Evolutionary conservation across 352 stramenopile genomes (phyloP), one percentile per base, ranked within the genome.

Genomic region (Phytophthora gonapodyides): DNA sequence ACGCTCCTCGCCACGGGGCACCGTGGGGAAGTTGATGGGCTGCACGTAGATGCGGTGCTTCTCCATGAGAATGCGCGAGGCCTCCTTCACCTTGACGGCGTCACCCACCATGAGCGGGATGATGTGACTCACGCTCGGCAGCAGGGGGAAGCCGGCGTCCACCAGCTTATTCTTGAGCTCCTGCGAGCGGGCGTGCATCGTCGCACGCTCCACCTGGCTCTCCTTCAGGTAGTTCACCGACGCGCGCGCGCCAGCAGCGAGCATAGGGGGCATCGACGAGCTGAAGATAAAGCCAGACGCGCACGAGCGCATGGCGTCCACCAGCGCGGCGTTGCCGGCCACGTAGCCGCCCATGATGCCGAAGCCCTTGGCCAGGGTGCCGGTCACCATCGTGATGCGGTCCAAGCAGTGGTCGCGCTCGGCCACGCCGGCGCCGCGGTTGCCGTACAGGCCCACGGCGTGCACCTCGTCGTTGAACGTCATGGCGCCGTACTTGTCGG

Each of bases 321-420:
- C 73, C 1, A 97, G 66, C 31, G 85, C 71, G 3, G 89, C 85
- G 27, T 87, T 94, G 17, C 87, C 88, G 15, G 89, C 85, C 15
- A 97, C 76, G 77, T 97, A 97, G n/a, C 89, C 89, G 30, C 89
- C 89, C 85, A 96, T 94, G 61, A 96, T 93, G 40, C 89, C 89
- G 54, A 82, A 97, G 15, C 88, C 89, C 83, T 97, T 97, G 41
- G 88, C 89, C 5, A 97, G 71, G 11, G 89, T 97, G 35, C 88
- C 89, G 0, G 88, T 96, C 37, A 95, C 89, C 85, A 97, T 97
- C 5, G 87, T 94, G 45, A 97, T 88, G 19, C 87, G 78, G 41
- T 96, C 74, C 13, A 94, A 61, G 64, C 84, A 90, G 73, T 94
- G 78, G 72, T 97, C 88, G 16, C 88, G 81, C 67, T 97, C 88